phyloP scores from a whole-genome alignment of 2,329 filamentous ascomycete genomes.

The Periconia digitata region DNA sequence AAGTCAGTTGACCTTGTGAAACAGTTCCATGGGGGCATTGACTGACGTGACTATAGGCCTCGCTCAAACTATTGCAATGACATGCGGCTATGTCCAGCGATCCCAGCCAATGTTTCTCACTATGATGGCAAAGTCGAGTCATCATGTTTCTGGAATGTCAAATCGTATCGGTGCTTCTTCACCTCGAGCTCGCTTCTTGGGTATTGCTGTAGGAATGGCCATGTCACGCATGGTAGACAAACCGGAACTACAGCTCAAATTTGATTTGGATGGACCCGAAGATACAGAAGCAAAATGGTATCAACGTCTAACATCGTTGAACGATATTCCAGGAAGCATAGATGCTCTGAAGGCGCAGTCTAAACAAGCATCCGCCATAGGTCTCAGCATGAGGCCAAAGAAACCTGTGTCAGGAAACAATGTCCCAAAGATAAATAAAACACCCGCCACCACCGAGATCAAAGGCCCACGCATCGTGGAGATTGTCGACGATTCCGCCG shows the following conservation, averaged over 20 bases:
- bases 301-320: constrained; percentile 62
- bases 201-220: constrained; percentile 82
- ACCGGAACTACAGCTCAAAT: constrained; percentile 72
- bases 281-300: constrained; percentile 75
- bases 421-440: constrained; percentile 9
- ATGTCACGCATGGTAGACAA: constrained; percentile 66
- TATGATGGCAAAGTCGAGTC: constrained; percentile 68
- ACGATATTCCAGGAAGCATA: constrained; percentile 62
- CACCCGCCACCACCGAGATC: constrained; percentile 23
- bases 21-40: background rate
- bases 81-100: constrained; percentile 74
- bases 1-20: constrained; percentile 52
- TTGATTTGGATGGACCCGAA: constrained; percentile 78
- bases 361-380: constrained; percentile 2
- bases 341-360: constrained; percentile 15
- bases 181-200: constrained; percentile 73
- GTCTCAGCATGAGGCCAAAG: background rate
- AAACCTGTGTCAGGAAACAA: constrained; percentile 1
- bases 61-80: constrained; percentile 75
- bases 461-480: constrained; percentile 52
- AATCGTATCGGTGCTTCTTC: constrained; percentile 82
- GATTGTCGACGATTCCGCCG: constrained; percentile 52
- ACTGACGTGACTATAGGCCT: constrained; percentile 59
- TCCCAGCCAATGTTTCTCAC: constrained; percentile 66
- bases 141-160: constrained; percentile 78